Base-by-base conservation (phyloP, 352 stramenopile genomes). In the Phytophthora fragariaefolia region DNA sequence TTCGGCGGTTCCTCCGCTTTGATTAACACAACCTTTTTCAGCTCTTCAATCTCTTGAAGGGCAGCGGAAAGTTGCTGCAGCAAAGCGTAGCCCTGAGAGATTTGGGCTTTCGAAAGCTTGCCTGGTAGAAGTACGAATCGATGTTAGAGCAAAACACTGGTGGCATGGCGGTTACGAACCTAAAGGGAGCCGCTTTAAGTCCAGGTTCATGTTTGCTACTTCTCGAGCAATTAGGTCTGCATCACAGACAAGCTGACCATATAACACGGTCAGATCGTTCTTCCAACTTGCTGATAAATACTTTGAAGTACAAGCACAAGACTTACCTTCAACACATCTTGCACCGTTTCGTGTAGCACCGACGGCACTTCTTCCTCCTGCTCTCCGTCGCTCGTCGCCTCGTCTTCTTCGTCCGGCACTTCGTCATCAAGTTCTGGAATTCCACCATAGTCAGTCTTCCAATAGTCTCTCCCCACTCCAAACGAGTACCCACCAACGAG, bases 71-170 rank as follows among this genome's bases (percentile, higher is more conserved):
- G 65, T 15, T 79, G 46, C 54, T 91, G 74, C 7, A 91, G 47
- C 28, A 91, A 62, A 24, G 53, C 60, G 52, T 91, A 91, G 13
- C 80, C 82, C 24, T 83, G 82, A 3, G 80, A 88, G 58, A 91
- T 91, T 56, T 91, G 82, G 6, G 75, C 26, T 53, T 87, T 83
- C 5, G 82, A 91, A 5, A 87, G 67, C 4, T 80, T 76, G 20
- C 73, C 69, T 77, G 45, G 9, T 34, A 8, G 26, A 47, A 10
- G 43, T 9, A 9, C 28, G n/a, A 9, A 7, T 7, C 2, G 32
- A 20, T 28, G 27, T 57, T 28, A 60, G 50, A 10, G 23, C 27
- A 32, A 30, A 10, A 7, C 46, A 17, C 20, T 7, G n/a, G n/a
- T n/a, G n/a, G n/a, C n/a, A 36, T n/a, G 3, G 6, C 1, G 47